These are phyloP conservation scores for Phytophthora niederhauseri DNA, from an alignment of 352 stramenopile genomes.

Conservation along the genomic window DNA sequence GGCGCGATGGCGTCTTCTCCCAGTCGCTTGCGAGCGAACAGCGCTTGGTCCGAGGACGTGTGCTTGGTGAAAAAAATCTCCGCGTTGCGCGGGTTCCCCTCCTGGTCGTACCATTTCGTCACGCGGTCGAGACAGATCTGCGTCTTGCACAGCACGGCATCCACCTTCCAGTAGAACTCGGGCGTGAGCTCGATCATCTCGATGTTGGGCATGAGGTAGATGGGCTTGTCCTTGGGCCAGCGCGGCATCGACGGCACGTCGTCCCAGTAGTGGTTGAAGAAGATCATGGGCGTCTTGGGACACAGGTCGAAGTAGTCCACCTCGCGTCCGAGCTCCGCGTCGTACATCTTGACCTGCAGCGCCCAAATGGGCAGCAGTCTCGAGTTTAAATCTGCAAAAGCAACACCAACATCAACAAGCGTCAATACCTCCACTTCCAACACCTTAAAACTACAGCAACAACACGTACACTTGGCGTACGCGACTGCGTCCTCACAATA, in stretches of 20 bases:
- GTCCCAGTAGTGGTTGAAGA: conserved; percentile 73
- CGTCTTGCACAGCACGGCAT: conserved; percentile 61
- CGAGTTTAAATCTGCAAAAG: conserved; percentile 39
- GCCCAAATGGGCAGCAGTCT: conserved; percentile 56
- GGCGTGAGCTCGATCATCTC: conserved; percentile 61
- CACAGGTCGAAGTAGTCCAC: conserved; percentile 64
- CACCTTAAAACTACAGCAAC: conserved; percentile 7
- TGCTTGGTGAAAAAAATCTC: conserved; percentile 65
- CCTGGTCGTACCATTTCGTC: conserved; percentile 55
- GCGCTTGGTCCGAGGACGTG: conserved; percentile 58
- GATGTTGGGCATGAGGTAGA: conserved; percentile 63
- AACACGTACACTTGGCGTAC: conserved; percentile 58
- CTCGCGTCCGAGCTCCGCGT: conserved; percentile 23
- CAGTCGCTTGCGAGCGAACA: conserved; percentile 31
- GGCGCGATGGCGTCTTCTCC: conserved; percentile 24
- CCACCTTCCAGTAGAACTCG: conserved; percentile 42
- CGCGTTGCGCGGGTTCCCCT: conserved; percentile 58
- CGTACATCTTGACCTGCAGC: conserved; percentile 42
- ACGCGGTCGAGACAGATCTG: conserved; percentile 47
- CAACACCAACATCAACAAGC: no score
- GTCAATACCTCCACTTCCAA: conserved; percentile 3
- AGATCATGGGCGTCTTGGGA: conserved; percentile 47
- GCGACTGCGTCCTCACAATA: conserved; percentile 61
- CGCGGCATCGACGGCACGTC: conserved; percentile 23
- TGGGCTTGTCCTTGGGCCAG: conserved; percentile 44